Conservation (phyloP, 148 eudicot genomes). For the Arctostaphylos glauca region DNA sequence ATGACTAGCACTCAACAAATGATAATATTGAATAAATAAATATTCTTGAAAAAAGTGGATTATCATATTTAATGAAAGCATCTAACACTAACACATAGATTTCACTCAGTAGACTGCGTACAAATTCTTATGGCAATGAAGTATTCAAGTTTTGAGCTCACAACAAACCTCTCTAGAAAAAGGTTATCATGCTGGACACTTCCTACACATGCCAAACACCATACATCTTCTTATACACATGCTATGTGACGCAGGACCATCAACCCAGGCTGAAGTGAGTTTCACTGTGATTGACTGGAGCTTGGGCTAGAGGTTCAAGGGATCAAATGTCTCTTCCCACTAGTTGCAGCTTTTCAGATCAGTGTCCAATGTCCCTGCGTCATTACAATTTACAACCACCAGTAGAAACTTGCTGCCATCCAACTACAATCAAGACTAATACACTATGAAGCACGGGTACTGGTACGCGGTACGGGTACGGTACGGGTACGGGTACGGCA, state of each 20-base stretch:
- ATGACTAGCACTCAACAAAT: neutral
- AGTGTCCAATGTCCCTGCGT: neutral
- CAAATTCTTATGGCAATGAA: neutral
- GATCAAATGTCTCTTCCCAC: neutral
- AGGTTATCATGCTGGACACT: neutral
- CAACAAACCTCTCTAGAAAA: neutral
- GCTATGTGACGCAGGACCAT: neutral
- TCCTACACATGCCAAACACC: neutral
- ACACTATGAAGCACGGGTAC: no score
- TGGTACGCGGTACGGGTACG: no score
- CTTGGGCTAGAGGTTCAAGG: slow-evolving; percentile 2
- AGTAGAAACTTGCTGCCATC: slow-evolving; percentile 8
- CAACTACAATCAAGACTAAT: neutral
- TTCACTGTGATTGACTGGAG: neutral
- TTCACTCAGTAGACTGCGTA: neutral
- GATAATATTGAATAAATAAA: neutral
- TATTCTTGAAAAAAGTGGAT: neutral
- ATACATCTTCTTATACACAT: neutral
- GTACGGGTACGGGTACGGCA: no score
- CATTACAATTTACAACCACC: neutral
- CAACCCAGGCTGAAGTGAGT: neutral
- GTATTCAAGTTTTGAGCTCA: neutral
- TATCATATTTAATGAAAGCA: neutral
- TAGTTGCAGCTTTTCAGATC: neutral
- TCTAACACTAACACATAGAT: neutral